Base-by-base conservation (phyloP, 2,329 filamentous ascomycete species). In the Fusarium devonianum region DNA sequence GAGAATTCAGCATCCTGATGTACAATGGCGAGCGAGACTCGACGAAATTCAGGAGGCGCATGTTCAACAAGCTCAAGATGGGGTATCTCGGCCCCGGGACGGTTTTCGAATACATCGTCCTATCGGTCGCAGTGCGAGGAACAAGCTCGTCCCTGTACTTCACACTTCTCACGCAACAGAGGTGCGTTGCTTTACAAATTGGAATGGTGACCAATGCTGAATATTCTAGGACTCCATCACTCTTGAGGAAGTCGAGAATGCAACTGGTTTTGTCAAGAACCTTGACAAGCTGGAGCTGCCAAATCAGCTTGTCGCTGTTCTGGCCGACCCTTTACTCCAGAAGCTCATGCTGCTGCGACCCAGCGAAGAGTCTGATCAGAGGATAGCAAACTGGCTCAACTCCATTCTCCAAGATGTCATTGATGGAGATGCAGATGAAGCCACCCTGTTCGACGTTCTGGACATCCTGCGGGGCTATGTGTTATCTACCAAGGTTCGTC, bases 281-380 rank as follows among this genome's bases (percentile, higher is more conserved):
- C 71, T 96, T 7, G 90, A 95, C 60, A 88, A 81, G 58, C 85
- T 96, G 18, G 89, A 94, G 69, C 74, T 92, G 29, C 91, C 91
- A 0, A 92, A 89, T 56, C 91, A 96, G 70, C 77, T 95, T 2
- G 84, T 92, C 29, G 89, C 91, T 5, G 84, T 89, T 4, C 75
- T 95, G 11, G 83, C 82, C 2, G 89, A 95, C 64, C 87, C 87
- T 3, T 75, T 95, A 21, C 79, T 93, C 2, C 90, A 93, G 67
- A 94, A 93, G 66, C 76, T 93, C 17, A 73, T 90, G 23, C 73
- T 89, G n/a, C 73, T 89, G 21, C 80, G 82, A 38, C 81, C 86
- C 2, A 79, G 82, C 25, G 71, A 75, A 12, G 75, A 78, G 37
- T 77, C 76, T 10, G 71, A 76, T 19, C 73, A 74, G 39, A 76